These are phyloP conservation scores for Dendrobium huoshanense DNA, from an alignment of 106 monocot genomes.

Conservation along the genomic window DNA sequence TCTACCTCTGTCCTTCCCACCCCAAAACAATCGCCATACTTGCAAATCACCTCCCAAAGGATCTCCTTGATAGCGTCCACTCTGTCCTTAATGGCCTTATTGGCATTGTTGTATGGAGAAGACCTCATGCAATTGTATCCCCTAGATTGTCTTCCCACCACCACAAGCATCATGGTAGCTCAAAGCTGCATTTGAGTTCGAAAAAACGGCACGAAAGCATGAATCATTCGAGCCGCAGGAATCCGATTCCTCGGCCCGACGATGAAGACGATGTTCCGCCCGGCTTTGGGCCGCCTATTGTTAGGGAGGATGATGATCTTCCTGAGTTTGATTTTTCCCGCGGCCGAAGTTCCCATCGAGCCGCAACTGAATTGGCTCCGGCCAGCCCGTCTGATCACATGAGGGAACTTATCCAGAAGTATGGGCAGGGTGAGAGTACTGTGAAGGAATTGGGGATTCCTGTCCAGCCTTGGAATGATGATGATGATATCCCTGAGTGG, in stretches of 20 bases:
- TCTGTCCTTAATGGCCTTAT: conserved; percentile 27
- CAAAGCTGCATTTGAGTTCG: conserved; percentile 35
- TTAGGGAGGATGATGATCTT: conserved; percentile 70
- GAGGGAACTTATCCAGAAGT: conserved; percentile 66
- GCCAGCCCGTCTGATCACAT: conserved; percentile 25
- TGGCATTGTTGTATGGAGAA: conserved; percentile 76
- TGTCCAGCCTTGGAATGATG: conserved; percentile 34
- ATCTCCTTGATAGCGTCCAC: conserved; percentile 26
- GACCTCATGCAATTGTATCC: conserved; percentile 32
- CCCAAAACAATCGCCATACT: conserved; percentile 40
- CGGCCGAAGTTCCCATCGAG: not conserved
- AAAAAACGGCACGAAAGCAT: conserved; percentile 28
- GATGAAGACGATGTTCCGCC: conserved; percentile 77
- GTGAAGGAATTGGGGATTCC: conserved; percentile 5
- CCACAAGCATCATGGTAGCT: conserved; percentile 9
- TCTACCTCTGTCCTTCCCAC: conserved; percentile 79
- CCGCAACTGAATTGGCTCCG: not conserved
- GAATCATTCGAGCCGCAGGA: conserved; percentile 5
- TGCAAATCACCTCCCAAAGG: conserved; percentile 35
- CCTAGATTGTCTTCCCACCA: conserved; percentile 40
- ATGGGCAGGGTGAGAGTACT: conserved; percentile 34
- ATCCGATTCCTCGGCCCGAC: not conserved
- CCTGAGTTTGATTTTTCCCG: conserved; percentile 75
- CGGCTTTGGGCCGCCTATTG: conserved; percentile 62
- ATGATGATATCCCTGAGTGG: conserved; percentile 77